Evolutionary conservation across 345 rosid species (phyloP).

Genomic region (Toxicodendron radicans): DNA sequence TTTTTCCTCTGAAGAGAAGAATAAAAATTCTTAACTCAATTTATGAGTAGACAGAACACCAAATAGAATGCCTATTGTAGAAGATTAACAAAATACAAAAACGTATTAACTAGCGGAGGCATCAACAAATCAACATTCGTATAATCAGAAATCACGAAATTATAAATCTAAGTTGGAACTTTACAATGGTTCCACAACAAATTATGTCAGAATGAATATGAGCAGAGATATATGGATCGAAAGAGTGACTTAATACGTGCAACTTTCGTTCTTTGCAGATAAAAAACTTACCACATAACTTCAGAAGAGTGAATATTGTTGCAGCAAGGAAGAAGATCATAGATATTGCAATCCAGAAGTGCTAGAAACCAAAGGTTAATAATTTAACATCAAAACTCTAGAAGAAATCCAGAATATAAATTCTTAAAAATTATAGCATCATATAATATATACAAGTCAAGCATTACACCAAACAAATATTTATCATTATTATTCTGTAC

Average conservation of each 20-base stretch:
- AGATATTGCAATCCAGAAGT: conserved; percentile 92
- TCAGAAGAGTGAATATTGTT: conserved; percentile 80
- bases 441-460: not conserved
- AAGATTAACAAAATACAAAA: not conserved
- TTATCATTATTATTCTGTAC: not conserved
- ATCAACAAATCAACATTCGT: not conserved
- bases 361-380: conserved; percentile 51
- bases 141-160: not conserved
- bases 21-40: not conserved
- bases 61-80: not conserved
- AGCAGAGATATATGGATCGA: not conserved
- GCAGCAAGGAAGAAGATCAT: conserved; percentile 94
- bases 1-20: conserved; percentile 4
- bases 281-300: conserved; percentile 70
- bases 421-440: not conserved
- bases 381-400: conserved; percentile 24
- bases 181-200: not conserved
- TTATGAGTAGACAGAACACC: not conserved
- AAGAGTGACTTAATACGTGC: not conserved
- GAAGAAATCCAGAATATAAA: not conserved
- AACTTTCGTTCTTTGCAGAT: not conserved
- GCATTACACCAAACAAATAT: too few species aligned
- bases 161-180: not conserved
- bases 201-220: not conserved
- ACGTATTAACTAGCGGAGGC: not conserved